Evolutionary conservation across 2,329 filamentous ascomycete genomes (phyloP).

Genomic region (Rhynchosporium agropyri): DNA sequence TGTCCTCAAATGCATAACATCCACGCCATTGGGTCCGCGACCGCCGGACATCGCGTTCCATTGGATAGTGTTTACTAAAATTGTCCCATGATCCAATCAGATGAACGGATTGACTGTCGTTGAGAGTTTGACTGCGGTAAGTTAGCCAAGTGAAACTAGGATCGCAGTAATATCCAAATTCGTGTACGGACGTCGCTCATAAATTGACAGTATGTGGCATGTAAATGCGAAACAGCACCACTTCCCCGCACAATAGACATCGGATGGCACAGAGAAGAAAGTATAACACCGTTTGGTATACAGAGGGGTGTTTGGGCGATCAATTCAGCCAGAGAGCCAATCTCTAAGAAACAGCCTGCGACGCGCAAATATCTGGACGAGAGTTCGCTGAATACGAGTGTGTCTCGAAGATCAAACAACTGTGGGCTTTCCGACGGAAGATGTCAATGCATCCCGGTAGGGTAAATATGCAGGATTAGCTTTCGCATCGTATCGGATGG

Average conservation of each 20-base stretch:
- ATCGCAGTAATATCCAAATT: constrained; percentile 17
- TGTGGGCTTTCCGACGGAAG: constrained; percentile 10
- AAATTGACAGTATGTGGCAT: constrained; percentile 26
- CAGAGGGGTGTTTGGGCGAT: constrained; percentile 17
- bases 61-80: constrained; percentile 75
- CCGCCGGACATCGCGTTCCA: constrained; percentile 78
- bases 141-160: constrained; percentile 27
- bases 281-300: constrained; percentile 21
- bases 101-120: constrained; percentile 69
- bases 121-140: constrained; percentile 56
- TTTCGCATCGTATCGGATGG: constrained; percentile 1
- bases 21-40: constrained; percentile 81
- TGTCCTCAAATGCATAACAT: constrained; percentile 83
- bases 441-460: constrained; percentile 16
- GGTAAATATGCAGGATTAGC: neutral
- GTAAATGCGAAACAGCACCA: constrained; percentile 24
- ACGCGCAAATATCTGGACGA: constrained; percentile 20
- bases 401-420: constrained; percentile 19
- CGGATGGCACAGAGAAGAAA: constrained; percentile 15
- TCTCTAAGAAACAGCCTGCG: constrained; percentile 18
- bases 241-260: constrained; percentile 19
- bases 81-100: constrained; percentile 96
- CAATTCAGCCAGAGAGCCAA: constrained; percentile 12
- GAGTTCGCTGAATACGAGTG: constrained; percentile 22
- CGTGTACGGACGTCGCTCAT: constrained; percentile 24